Evolutionary conservation across 2,329 filamentous ascomycete genomes (phyloP).

Genomic region (Ilyonectria sp.): DNA sequence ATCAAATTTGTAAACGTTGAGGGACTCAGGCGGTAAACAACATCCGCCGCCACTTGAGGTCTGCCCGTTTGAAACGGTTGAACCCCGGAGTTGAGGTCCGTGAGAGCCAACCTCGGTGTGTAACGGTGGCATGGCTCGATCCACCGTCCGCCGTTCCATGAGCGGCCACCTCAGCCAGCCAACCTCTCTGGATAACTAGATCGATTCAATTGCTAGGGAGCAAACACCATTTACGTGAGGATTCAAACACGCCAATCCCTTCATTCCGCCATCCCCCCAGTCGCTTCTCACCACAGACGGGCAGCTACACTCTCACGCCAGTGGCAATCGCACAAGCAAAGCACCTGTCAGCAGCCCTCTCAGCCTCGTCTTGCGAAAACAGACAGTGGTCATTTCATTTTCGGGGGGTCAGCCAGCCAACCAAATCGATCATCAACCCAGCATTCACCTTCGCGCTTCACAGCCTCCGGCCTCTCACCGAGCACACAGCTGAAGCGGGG

Average conservation of each 20-base stretch:
- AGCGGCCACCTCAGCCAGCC: neutral
- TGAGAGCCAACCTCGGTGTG: neutral
- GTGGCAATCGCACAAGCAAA: conserved; percentile 5
- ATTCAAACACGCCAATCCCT: conserved; percentile 23
- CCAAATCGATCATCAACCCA: conserved; percentile 8
- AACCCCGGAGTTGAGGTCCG: neutral
- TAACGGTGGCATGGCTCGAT: neutral
- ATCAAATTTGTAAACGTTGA: neutral
- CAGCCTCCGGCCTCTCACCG: neutral
- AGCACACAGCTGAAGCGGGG: neutral
- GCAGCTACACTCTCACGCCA: neutral
- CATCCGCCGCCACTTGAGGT: neutral
- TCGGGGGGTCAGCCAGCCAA: conserved; percentile 11
- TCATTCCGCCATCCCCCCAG: conserved; percentile 12
- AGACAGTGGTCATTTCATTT: conserved; percentile 24
- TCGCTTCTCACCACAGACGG: neutral
- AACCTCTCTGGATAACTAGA: neutral
- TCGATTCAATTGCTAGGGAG: conserved; percentile 22
- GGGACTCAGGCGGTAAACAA: neutral
- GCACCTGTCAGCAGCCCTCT: conserved; percentile 1
- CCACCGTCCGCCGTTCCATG: conserved; percentile 1
- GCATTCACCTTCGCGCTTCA: neutral
- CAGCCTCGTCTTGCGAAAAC: conserved; percentile 25
- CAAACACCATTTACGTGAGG: conserved; percentile 16
- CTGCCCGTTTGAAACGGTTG: conserved; percentile 5